Evolutionary conservation across 2,329 filamentous ascomycete species (phyloP), one percentile per base, ranked within the genome.

Genomic region (Didymella keratinophila): DNA sequence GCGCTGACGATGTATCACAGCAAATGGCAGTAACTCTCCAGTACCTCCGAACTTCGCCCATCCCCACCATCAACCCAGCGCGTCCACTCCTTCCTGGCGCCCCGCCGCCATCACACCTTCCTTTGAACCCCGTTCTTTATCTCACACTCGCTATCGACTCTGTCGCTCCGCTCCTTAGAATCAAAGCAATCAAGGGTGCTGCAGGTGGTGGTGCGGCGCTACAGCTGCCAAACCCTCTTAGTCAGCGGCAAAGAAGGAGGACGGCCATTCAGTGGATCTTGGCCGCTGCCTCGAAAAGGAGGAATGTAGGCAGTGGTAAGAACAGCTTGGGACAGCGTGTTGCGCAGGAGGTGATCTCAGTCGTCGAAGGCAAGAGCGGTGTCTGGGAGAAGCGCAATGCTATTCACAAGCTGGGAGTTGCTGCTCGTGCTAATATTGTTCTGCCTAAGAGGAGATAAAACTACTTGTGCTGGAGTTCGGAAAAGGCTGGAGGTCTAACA

Each of bases 101-200:
- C 1, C 92, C 93, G 1, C 91, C 93, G 1, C 83, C 91, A 23
- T 81, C 85, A 4, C 89, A 94, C 69, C 89, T 99, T 10, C 93
- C 95, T 2, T 86, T 97, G 30, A 91, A 97, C 78, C 95, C 95
- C 1, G 84, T 96, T 53, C 85, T 91, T 53, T 99, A 98, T 80
- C 88, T 99, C 46, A 92, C 90, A 12, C 84, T 96, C 30, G 93
- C 93, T 30, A 88, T 99, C 71, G 95, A 99, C 82, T 96, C 92
- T 10, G 89, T 99, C 23, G 92, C 93, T 1, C 95, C 95, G 10
- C 84, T 99, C 16, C 82, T 99, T 71, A 89, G 90, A 66, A 88
- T 99, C 72, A 86, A 88, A 53, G 85, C 85, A 61, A 85, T 92
- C 69, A 87, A 87, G 71, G 93, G 92, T 66, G 86, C 90, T 34